These are phyloP conservation scores for Trichosanthes truncata DNA, from an alignment of 306 rosid species.

Conservation along the genomic window DNA sequence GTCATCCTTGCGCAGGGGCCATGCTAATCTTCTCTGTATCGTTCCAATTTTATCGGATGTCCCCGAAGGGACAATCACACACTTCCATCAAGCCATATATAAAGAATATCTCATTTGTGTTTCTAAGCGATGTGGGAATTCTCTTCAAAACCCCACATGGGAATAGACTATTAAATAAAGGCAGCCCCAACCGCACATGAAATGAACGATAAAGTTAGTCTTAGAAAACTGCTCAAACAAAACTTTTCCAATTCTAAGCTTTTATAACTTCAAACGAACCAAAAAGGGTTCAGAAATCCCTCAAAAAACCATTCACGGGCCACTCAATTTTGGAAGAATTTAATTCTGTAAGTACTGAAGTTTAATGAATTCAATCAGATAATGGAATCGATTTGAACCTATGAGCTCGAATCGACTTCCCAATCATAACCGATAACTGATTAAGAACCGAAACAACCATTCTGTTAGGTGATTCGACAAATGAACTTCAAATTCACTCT, in stretches of 20 bases:
- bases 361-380: not conserved
- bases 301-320: too few relatives aligned
- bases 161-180: not conserved
- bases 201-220: not conserved
- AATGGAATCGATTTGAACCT: not conserved
- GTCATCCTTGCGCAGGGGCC: conserved; percentile 8
- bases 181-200: not conserved
- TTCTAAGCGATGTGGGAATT: not conserved
- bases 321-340: too few relatives aligned
- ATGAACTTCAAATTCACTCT: not conserved
- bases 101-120: not conserved
- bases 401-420: too few relatives aligned
- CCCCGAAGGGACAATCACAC: not conserved
- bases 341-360: too few relatives aligned
- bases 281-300: not conserved
- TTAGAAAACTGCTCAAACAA: not conserved
- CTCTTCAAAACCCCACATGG: not conserved
- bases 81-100: not conserved
- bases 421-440: not conserved
- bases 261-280: not conserved
- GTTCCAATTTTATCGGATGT: not conserved
- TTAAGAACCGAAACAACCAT: not conserved
- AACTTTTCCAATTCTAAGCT: not conserved
- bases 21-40: not conserved
- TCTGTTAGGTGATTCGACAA: not conserved